These are phyloP conservation scores for Leptoxyphium fumago DNA, from an alignment of 2,329 filamentous ascomycete species.

Conservation along the genomic window DNA sequence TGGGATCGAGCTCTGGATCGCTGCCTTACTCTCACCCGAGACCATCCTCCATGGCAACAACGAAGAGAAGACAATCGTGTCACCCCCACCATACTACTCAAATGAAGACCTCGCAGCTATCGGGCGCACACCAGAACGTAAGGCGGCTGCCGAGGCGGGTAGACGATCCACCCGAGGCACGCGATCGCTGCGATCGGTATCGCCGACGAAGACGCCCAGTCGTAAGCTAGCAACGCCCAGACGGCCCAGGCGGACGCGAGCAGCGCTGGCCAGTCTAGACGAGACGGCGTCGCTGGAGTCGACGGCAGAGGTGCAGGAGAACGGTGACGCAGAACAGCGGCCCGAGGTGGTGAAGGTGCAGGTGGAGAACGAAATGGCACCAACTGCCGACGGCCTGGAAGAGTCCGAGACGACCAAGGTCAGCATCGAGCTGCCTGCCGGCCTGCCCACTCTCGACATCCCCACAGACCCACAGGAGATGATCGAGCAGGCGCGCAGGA, in stretches of 20 bases:
- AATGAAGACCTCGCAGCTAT: constrained; percentile 10
- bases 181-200: constrained; percentile 45
- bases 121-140: constrained; percentile 12
- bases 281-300: constrained; percentile 12
- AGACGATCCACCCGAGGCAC: constrained; percentile 21
- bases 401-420: constrained; percentile 61
- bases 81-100: constrained; percentile 60
- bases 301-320: constrained; percentile 9
- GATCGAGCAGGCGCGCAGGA: constrained; percentile 73
- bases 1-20: constrained; percentile 71
- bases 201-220: constrained; percentile 31
- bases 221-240: constrained; percentile 38
- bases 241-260: constrained; percentile 33
- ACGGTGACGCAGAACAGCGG: constrained; percentile 8
- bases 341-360: constrained; percentile 49
- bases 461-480: constrained; percentile 69
- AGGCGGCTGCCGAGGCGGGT: constrained; percentile 3
- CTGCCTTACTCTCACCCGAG: constrained; percentile 77
- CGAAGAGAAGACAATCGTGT: constrained; percentile 51
- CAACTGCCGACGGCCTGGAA: constrained; percentile 35
- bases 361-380: constrained; percentile 49
- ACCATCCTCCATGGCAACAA: constrained; percentile 55
- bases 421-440: constrained; percentile 59
- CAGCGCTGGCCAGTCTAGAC: constrained; percentile 18
- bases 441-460: constrained; percentile 50